A percentile compares a stretch with the other conserved stretches of the same genome.
Evolutionary conservation across 1,139 yeast species (phyloP).

Genomic region (Blastobotrys apis): DNA sequence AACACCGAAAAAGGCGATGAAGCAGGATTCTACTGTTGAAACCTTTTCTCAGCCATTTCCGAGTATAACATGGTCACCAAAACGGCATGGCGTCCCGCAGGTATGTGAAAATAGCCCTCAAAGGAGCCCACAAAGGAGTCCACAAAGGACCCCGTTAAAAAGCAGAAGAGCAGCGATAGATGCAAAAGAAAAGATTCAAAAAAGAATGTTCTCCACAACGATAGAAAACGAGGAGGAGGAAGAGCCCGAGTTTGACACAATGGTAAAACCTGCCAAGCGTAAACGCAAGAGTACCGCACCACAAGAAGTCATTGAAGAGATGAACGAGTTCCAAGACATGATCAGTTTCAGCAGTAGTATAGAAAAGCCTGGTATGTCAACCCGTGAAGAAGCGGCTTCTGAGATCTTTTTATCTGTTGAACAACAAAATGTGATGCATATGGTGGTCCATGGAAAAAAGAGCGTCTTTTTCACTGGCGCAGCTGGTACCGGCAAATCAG

Average conservation of each 20-base stretch:
- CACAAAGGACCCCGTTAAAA: not conserved
- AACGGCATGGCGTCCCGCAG: not conserved
- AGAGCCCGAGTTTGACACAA: not conserved
- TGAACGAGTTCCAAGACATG: constrained; percentile 4
- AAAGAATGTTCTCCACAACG: not conserved
- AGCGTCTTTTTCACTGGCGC: constrained; percentile 41
- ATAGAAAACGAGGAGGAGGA: not conserved
- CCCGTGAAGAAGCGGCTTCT: not conserved
- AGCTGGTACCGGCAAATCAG: constrained; percentile 32
- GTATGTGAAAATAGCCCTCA: not conserved
- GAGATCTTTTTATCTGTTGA: constrained; percentile 51
- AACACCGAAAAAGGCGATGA: not conserved
- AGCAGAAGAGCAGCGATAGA: too few relatives aligned
- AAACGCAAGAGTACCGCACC: constrained; percentile 1
- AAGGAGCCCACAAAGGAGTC: not conserved
- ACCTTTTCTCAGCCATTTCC: constrained; percentile 5
- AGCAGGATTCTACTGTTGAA: not conserved
- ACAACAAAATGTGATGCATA: constrained; percentile 62
- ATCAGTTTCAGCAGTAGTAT: not conserved
- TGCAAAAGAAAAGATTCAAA: constrained; percentile 1
- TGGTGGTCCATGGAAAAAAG: constrained; percentile 54
- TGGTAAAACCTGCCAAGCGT: not conserved
- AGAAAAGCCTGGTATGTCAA: not conserved
- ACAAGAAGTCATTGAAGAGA: constrained; percentile 1
- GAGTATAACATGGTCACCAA: not conserved